Conservation (phyloP, 208 protist genomes). For the Leishmania tropica region DNA sequence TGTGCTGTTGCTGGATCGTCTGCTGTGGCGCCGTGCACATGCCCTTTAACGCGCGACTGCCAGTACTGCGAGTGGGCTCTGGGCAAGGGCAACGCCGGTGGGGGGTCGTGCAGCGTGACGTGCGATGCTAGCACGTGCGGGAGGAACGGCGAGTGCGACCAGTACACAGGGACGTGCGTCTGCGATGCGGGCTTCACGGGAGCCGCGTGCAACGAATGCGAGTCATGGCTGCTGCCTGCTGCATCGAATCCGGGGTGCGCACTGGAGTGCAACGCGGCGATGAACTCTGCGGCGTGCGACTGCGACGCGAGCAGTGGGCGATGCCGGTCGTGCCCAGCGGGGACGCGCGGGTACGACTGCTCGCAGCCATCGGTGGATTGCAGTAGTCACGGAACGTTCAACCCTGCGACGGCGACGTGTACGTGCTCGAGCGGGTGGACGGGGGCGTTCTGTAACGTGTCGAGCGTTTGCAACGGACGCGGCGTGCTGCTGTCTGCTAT, state of each 20-base stretch:
- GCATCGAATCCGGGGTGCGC: constrained; percentile 12
- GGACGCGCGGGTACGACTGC: constrained; percentile 23
- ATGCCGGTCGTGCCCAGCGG: constrained; percentile 22
- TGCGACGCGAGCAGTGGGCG: constrained; percentile 12
- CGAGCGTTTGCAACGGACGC: constrained; percentile 27
- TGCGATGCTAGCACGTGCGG: constrained; percentile 20
- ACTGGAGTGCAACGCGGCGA: constrained; percentile 13
- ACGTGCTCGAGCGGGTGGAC: constrained; percentile 22
- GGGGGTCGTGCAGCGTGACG: constrained; percentile 15
- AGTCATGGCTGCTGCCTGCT: constrained; percentile 18
- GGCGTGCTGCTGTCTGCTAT: constrained; percentile 28
- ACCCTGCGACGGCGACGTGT: constrained; percentile 12
- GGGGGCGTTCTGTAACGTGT: constrained; percentile 15
- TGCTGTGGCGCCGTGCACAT: constrained; percentile 26
- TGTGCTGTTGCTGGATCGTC: constrained; percentile 21
- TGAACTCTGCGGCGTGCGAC: constrained; percentile 8
- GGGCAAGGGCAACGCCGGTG: constrained; percentile 1
- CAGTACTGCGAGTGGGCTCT: constrained; percentile 42
- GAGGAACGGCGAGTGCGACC: constrained; percentile 25
- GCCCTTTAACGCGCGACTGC: constrained; percentile 33
- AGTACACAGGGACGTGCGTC: constrained; percentile 34
- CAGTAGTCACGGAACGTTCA: constrained; percentile 17
- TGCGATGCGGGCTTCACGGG: constrained; percentile 28
- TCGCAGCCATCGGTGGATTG: constrained; percentile 19
- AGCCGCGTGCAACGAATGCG: constrained; percentile 16